Base-by-base conservation (phyloP, 441 rosid species). In the Mallotus repandus region DNA sequence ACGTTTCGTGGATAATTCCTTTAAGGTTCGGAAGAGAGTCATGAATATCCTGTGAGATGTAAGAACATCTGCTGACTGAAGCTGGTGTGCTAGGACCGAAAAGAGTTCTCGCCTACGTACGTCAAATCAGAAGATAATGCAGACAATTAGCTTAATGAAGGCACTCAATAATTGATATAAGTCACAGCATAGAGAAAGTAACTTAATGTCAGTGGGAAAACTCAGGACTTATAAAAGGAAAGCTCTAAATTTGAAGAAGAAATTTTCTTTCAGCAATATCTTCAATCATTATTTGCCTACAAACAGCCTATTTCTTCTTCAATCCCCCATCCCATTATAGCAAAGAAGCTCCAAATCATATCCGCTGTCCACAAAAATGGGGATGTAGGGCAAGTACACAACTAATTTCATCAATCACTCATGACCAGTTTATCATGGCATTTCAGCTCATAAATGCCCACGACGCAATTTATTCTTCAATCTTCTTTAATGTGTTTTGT, bases 1-100 rank as follows among this genome's bases (percentile, higher is more conserved):
- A 72, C 98, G 98, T 81, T 94, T 94, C 21, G 96, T 89, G 57
- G 99, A 96, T 83, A 94, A 79, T 70, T 96, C 99, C 81, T 96
- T 96, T 73, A 96, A 77, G 52, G 97, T 89, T 76, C 95, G 91
- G 72, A 96, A 94, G 73, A 96, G 97, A 77, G 86, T 94, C 91
- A 91, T 80, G 84, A 89, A 91, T 82, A 96, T 89, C 81, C 99
- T 84, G 84, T 92, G 97, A 66, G 99, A 96, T 63, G 91, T 76
- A 76, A 94, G 95, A 71, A 85, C 87, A 72, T 96, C 94, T 71
- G 94, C 91, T 32, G 88, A 84, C 64, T 86, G 97, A 81, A 96
- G 98, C 81, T 87, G 89, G 79, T 92, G 93, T 32, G 97, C 98
- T 76, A 96, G 85, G 67, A 80, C 83, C 48, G 98, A 85, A 80